These are phyloP conservation scores for Gentiana dahurica DNA, from an alignment of 257 asterid genomes.

Conservation along the genomic window DNA sequence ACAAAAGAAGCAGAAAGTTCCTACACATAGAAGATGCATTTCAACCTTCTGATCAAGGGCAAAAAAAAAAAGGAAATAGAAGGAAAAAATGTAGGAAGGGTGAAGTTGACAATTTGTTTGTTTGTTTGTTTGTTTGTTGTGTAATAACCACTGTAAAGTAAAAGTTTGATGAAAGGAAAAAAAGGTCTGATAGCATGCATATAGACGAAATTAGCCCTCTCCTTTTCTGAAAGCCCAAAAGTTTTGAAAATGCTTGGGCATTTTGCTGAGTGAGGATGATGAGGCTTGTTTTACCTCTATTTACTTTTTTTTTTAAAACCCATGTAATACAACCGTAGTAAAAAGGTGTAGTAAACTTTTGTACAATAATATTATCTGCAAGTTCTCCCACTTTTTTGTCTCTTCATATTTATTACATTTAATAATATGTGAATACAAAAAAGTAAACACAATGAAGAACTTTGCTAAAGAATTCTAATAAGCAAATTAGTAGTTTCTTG, in stretches of 20 bases:
- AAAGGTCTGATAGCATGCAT: slow-evolving; percentile 12
- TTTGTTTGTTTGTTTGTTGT: too few relatives aligned
- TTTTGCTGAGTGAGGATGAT: slow-evolving; percentile 42
- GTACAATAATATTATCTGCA: too few relatives aligned
- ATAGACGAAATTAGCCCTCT: slow-evolving; percentile 46
- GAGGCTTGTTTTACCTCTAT: slow-evolving; percentile 18
- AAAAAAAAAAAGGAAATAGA: background rate
- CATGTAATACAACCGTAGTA: too few relatives aligned
- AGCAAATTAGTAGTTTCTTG: too few relatives aligned
- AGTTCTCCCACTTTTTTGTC: too few relatives aligned
- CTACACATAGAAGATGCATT: slow-evolving; percentile 71
- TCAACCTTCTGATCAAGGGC: slow-evolving; percentile 39
- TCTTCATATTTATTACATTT: too few relatives aligned
- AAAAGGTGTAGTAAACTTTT: too few relatives aligned
- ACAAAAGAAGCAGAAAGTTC: slow-evolving; percentile 61
- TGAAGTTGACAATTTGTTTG: too few relatives aligned
- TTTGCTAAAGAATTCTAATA: too few relatives aligned
- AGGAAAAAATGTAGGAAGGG: too few relatives aligned
- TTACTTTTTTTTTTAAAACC: background rate
- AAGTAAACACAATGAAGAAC: too few relatives aligned
- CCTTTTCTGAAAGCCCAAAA: slow-evolving; percentile 35
- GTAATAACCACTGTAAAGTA: background rate
- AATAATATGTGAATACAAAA: too few relatives aligned
- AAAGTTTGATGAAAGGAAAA: background rate
- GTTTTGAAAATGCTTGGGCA: slow-evolving; percentile 34